Evolutionary conservation across 2,329 filamentous ascomycete genomes (phyloP).

Genomic region (Stylonectria norvegica): DNA sequence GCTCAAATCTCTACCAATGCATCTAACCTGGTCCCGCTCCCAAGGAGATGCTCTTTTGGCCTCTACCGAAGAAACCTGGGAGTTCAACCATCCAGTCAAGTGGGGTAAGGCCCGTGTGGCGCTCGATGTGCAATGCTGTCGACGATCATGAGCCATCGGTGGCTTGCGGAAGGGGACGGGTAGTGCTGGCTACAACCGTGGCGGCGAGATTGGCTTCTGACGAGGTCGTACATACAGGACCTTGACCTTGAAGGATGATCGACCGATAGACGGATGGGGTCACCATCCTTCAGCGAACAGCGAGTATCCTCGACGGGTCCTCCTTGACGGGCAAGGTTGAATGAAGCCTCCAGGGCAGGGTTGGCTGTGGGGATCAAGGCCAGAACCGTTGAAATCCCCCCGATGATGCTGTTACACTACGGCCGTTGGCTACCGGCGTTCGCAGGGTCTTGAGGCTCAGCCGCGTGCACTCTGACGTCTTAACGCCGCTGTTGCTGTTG

Average conservation of each 20-base stretch:
- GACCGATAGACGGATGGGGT: conserved; percentile 12
- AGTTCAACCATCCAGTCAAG: no score
- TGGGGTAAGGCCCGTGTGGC: conserved; percentile 7
- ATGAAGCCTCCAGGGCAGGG: no score
- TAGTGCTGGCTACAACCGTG: conserved; percentile 1
- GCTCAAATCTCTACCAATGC: no score
- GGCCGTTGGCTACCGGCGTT: conserved; percentile 6
- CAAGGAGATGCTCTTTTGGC: no score
- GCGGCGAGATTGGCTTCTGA: conserved; percentile 25
- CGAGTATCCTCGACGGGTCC: neutral
- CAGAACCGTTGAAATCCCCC: no score
- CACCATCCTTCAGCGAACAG: neutral
- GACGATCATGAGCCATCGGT: conserved; percentile 5
- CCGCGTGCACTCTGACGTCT: conserved; percentile 15
- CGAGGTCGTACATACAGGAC: conserved; percentile 11
- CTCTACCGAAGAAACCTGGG: no score
- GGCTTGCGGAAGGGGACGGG: conserved; percentile 1
- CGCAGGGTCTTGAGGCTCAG: conserved; percentile 10
- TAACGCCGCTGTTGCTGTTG: conserved; percentile 14
- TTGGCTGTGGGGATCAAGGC: conserved; percentile 10
- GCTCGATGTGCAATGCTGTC: conserved; percentile 9
- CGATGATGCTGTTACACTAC: no score
- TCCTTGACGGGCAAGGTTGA: no score
- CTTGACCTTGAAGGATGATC: conserved; percentile 23
- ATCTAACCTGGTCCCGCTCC: no score